Base-by-base conservation (phyloP, 1,139 yeast species). In the Eremothecium cymbalariae region DNA sequence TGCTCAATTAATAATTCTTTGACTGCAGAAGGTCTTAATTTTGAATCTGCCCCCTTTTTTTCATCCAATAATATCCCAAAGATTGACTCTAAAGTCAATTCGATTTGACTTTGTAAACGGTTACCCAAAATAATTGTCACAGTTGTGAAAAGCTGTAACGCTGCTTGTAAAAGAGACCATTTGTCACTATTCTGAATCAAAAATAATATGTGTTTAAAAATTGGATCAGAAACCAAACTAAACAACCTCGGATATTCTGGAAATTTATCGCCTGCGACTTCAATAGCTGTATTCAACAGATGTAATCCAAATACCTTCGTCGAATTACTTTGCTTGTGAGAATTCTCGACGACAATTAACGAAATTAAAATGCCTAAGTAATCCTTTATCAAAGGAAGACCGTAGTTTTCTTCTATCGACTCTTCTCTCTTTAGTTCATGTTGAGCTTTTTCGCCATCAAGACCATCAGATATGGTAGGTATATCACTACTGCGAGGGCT, bases 1-100 rank as follows among this genome's bases (percentile, higher is more conserved):
- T 90, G 77, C 56, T 93, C 98, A 27, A 88, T 70, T 48, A 93
- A 67, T 46, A 83, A 68, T 54, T 90, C 98, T 46, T 90, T 80
- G 2, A 77, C 65, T 39, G 71, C 67, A 20, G 72, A 62, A 27
- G 70, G 49, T 55, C 67, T 49, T 5, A 45, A 44, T 26, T 35
- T 42, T 4, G 38, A 18, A 6, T 46, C 53, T 20, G 42, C 42
- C 1, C 48, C n/a, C 45, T 47, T 21, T 46, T 48, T 36, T 4
- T 33, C 64, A 2, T 77, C 74, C 25, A 72, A 53, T 15, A 79
- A 65, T 2, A 76, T 64, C 39, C 70, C 67, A 48, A 78, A 70
- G 15, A 81, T 68, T 12, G 80, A 66, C 4, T 68, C 68, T 31
- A 80, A 62, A 0, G 85, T 70, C 28, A 81, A 60, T 54, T 82